Conservation (phyloP, 208 protist species). For the Trypanosoma platydactyli region DNA sequence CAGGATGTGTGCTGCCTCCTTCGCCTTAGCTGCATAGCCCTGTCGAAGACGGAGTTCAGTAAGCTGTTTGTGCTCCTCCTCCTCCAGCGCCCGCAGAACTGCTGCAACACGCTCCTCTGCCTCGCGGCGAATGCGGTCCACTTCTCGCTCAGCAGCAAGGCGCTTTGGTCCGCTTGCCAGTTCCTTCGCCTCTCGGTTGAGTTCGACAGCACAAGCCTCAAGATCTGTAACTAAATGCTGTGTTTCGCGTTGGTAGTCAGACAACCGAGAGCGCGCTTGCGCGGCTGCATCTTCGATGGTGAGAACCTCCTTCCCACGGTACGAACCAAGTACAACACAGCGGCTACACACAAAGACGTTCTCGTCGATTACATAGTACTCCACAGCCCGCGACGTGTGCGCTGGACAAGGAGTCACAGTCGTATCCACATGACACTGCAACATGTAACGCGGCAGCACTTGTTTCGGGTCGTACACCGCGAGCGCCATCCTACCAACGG, state of each 20-base stretch:
- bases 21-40: conserved; percentile 32
- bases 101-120: conserved; percentile 48
- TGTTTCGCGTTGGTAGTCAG: conserved; percentile 42
- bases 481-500: conserved; percentile 35
- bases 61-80: conserved; percentile 43
- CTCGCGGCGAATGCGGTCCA: conserved; percentile 61
- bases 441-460: conserved; percentile 56
- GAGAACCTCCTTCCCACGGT: conserved; percentile 50
- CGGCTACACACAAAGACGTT: conserved; percentile 71
- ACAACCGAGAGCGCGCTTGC: conserved; percentile 48
- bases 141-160: conserved; percentile 44
- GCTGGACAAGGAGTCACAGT: conserved; percentile 52
- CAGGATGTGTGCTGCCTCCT: conserved; percentile 34
- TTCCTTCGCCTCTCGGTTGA: conserved; percentile 37
- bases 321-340: conserved; percentile 66
- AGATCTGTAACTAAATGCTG: conserved; percentile 45
- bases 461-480: conserved; percentile 59
- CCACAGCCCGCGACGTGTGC: conserved; percentile 57
- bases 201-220: conserved; percentile 42
- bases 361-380: conserved; percentile 69
- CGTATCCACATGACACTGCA: conserved; percentile 66
- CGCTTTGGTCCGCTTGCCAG: conserved; percentile 50
- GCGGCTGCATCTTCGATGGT: conserved; percentile 62
- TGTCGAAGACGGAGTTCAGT: conserved; percentile 40
- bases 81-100: conserved; percentile 42